phyloP scores from a whole-genome alignment of 352 stramenopile genomes.

The Globisporangium sylvaticum region DNA sequence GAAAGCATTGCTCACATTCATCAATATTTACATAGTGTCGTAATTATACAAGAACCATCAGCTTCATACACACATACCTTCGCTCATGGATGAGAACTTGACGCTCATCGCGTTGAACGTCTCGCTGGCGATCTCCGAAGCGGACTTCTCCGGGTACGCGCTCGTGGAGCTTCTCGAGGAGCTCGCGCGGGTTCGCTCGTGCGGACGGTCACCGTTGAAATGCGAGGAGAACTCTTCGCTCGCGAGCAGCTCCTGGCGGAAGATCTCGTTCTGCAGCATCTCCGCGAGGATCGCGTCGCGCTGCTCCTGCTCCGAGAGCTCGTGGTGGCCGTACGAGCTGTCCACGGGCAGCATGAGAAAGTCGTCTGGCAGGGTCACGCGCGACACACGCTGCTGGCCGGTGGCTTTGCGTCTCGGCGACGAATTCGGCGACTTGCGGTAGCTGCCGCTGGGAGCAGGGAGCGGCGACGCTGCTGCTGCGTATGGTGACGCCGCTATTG shows the following conservation, averaged over 20 bases:
- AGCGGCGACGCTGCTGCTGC: slow-evolving; percentile 4
- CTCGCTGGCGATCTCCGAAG: slow-evolving; percentile 65
- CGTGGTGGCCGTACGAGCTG: slow-evolving; percentile 8
- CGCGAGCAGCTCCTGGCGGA: slow-evolving; percentile 65
- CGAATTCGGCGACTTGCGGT: slow-evolving; percentile 13
- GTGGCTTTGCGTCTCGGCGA: slow-evolving; percentile 15
- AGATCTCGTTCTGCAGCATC: slow-evolving; percentile 85
- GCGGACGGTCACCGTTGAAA: slow-evolving; percentile 33
- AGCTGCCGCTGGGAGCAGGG: slow-evolving; percentile 1
- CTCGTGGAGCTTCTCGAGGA: slow-evolving; percentile 13
- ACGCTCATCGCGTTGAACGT: slow-evolving; percentile 65
- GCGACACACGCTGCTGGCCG: slow-evolving; percentile 12
- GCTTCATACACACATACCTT: too few species aligned
- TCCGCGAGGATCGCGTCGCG: slow-evolving; percentile 64
- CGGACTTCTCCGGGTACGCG: slow-evolving; percentile 55
- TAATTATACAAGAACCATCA: too few species aligned
- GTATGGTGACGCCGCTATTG: slow-evolving; percentile 5
- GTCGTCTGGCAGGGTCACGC: slow-evolving; percentile 57
- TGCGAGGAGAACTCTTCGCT: slow-evolving; percentile 74
- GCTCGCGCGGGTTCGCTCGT: slow-evolving; percentile 5
- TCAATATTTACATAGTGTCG: too few species aligned
- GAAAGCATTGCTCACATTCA: too few species aligned
- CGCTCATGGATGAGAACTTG: slow-evolving; percentile 75
- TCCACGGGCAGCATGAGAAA: slow-evolving; percentile 60
- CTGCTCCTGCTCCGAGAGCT: slow-evolving; percentile 62